These are phyloP conservation scores for Leptodermis oblonga DNA, from an alignment of 257 asterid genomes.

Conservation along the genomic window DNA sequence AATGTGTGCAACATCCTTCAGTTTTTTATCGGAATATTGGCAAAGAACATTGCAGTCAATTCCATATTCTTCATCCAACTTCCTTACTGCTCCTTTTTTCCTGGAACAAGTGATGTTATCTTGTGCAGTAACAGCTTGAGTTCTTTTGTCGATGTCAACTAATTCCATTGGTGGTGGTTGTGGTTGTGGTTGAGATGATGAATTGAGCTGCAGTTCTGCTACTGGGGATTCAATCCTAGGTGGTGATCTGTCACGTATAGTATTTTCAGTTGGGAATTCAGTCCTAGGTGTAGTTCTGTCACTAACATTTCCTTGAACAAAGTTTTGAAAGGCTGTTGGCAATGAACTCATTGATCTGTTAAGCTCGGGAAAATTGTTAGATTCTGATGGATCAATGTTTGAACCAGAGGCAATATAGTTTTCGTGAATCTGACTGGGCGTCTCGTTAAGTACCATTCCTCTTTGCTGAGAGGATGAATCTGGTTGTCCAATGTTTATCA, in stretches of 20 bases:
- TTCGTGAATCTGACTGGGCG: background rate
- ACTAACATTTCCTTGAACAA: background rate
- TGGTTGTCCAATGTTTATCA: background rate
- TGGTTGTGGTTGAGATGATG: background rate
- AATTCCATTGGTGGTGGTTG: background rate
- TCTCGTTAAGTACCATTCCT: background rate
- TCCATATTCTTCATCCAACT: conserved; percentile 2
- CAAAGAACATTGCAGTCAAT: conserved; percentile 8
- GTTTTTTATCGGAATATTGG: conserved; percentile 5
- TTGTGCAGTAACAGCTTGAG: background rate
- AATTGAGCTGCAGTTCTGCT: background rate
- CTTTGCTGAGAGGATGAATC: background rate
- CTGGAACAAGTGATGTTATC: background rate
- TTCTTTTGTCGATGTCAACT: background rate
- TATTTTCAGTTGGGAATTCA: background rate
- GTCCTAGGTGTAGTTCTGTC: background rate
- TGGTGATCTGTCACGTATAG: background rate
- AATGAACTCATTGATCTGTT: background rate
- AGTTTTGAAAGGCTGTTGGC: background rate
- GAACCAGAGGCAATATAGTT: background rate
- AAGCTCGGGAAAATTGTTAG: background rate
- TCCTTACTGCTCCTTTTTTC: conserved; percentile 4
- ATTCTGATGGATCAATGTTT: background rate
- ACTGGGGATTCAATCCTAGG: background rate
- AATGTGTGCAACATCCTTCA: background rate